Evolutionary conservation across 306 rosid genomes (phyloP).

Genomic region (Psophocarpus tetragonolobus): DNA sequence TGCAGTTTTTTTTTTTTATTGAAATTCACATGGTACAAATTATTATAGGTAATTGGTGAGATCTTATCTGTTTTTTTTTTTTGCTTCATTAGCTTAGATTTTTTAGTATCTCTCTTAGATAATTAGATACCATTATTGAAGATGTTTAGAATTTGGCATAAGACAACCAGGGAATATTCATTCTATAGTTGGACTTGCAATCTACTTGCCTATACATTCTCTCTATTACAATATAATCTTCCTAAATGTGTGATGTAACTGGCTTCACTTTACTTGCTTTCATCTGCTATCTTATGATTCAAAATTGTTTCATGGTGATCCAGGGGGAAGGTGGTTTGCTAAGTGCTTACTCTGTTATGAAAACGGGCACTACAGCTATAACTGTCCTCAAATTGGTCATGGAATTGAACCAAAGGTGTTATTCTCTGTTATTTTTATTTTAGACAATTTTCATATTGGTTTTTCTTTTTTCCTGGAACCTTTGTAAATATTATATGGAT

Average conservation of each 20-base stretch:
- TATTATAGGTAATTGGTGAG: background rate
- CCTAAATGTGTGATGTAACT: background rate
- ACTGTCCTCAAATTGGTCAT: constrained; percentile 62
- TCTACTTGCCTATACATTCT: background rate
- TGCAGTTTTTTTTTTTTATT: constrained; percentile 2
- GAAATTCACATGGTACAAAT: background rate
- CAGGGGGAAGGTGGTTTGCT: constrained; percentile 81
- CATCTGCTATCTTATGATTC: background rate
- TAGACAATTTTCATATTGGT: background rate
- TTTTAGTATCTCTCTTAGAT: background rate
- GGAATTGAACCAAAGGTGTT: constrained; percentile 62
- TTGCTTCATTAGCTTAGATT: background rate
- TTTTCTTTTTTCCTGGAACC: background rate
- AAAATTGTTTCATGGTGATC: constrained; percentile 33
- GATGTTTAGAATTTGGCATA: constrained; percentile 1
- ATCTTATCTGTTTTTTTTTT: constrained; percentile 15
- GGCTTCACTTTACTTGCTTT: constrained; percentile 8
- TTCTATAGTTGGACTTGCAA: background rate
- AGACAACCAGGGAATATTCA: background rate
- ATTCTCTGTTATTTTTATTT: constrained; percentile 27
- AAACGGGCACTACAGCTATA: constrained; percentile 61
- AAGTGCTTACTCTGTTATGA: constrained; percentile 68
- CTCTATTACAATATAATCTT: background rate
- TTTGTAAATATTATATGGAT: background rate
- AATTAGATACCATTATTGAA: background rate